These are phyloP conservation scores for Phytophthora lateralis DNA, from an alignment of 352 stramenopile species.

Conservation along the genomic window DNA sequence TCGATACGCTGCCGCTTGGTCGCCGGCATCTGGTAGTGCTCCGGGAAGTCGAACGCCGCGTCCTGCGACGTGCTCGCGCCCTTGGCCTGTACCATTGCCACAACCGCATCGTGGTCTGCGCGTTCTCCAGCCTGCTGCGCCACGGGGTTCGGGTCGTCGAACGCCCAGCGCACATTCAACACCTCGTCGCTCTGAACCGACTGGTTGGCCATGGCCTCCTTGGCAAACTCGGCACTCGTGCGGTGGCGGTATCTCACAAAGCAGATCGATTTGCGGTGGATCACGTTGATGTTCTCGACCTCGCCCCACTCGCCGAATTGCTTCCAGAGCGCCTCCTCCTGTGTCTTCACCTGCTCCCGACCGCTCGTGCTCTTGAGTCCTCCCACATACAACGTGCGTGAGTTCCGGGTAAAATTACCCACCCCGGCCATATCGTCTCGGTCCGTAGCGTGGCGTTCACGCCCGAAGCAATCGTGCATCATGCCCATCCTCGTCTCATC, in stretches of 20 bases:
- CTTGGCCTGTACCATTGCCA: constrained; percentile 81
- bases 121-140: constrained; percentile 87
- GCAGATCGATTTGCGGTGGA: constrained; percentile 89
- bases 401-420: constrained; percentile 92
- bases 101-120: constrained; percentile 89
- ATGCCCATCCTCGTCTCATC: constrained; percentile 82
- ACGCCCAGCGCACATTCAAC: constrained; percentile 93
- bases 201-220: constrained; percentile 93
- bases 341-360: constrained; percentile 46
- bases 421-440: constrained; percentile 94
- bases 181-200: constrained; percentile 87
- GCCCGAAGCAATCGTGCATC: constrained; percentile 93
- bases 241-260: constrained; percentile 90
- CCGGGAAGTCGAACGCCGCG: constrained; percentile 78
- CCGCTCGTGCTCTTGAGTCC: constrained; percentile 67
- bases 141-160: constrained; percentile 94
- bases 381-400: constrained; percentile 92
- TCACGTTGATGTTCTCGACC: constrained; percentile 94
- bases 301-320: constrained; percentile 95
- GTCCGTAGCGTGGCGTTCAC: constrained; percentile 90
- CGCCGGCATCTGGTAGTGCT: constrained; percentile 75
- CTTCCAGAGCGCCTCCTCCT: constrained; percentile 76
- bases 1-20: constrained; percentile 75
- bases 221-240: constrained; percentile 83
- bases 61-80: constrained; percentile 59